phyloP scores from a whole-genome alignment of 129 eudicot species.

The Centella asiatica region DNA sequence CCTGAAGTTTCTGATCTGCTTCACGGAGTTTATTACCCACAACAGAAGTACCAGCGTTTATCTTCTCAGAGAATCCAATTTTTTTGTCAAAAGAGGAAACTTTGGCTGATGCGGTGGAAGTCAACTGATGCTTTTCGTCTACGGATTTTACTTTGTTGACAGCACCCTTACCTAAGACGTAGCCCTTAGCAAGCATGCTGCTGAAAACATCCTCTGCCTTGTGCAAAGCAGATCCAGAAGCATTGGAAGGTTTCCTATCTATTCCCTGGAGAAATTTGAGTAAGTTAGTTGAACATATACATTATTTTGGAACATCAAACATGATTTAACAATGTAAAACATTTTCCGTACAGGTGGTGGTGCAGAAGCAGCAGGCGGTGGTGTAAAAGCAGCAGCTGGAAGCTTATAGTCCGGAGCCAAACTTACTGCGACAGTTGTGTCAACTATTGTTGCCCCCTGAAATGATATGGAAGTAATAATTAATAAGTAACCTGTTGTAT shows the following conservation, averaged over 20 bases:
- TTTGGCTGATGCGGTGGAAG: constrained; percentile 69
- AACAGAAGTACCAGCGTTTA: constrained; percentile 52
- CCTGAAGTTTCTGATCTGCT: constrained; percentile 66
- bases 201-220: constrained; percentile 78
- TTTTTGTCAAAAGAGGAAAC: constrained; percentile 57
- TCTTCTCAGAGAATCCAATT: constrained; percentile 64
- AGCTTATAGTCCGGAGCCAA: constrained; percentile 58
- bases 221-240: constrained; percentile 51
- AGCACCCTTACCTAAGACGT: constrained; percentile 63
- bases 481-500: background rate
- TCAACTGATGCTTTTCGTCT: constrained; percentile 56
- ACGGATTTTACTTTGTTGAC: constrained; percentile 57
- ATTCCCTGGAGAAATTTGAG: constrained; percentile 26
- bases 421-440: constrained; percentile 43
- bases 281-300: background rate
- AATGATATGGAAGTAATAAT: constrained; percentile 7
- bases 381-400: constrained; percentile 57
- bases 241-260: constrained; percentile 26
- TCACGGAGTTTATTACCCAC: constrained; percentile 64
- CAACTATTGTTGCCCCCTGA: constrained; percentile 89
- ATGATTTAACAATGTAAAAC: background rate
- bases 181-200: constrained; percentile 78
- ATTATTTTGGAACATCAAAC: background rate
- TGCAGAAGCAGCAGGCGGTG: constrained; percentile 53
- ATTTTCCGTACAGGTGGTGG: constrained; percentile 35